phyloP scores from a whole-genome alignment of 2,329 filamentous ascomycete species.

The Cladosporium sp. region DNA sequence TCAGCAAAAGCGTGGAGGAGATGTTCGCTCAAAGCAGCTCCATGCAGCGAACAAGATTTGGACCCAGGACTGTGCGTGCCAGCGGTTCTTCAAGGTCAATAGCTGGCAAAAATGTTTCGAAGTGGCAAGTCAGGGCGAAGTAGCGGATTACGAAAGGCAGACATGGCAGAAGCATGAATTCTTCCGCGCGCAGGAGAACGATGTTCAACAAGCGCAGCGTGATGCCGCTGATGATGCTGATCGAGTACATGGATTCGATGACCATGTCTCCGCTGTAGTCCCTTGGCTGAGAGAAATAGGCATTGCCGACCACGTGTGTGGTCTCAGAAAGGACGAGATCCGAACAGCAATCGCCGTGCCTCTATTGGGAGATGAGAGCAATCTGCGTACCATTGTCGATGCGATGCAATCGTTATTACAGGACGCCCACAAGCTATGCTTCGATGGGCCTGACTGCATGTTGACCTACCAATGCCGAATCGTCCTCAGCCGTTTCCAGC shows the following conservation, averaged over 20 bases:
- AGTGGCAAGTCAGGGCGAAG: not conserved
- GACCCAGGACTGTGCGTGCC: not conserved
- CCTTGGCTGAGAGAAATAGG: conserved; percentile 13
- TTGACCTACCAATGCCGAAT: conserved; percentile 14
- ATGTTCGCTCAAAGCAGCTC: not conserved
- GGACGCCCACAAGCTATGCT: conserved; percentile 12
- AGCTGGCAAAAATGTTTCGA: conserved; percentile 11
- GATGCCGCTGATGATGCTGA: conserved; percentile 2
- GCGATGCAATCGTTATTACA: conserved; percentile 2
- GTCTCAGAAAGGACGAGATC: conserved; percentile 14
- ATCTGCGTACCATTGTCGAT: not conserved
- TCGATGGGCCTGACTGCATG: conserved; percentile 15
- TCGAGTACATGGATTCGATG: conserved; percentile 10
- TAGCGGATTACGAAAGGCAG: not conserved
- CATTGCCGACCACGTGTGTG: conserved; percentile 6
- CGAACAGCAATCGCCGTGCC: conserved; percentile 5
- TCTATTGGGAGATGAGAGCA: not conserved
- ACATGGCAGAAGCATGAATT: not conserved
- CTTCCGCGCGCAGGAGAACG: conserved; percentile 4
- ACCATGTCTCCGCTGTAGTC: conserved; percentile 7
- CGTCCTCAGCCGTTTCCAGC: conserved; percentile 12
- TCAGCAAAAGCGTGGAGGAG: conserved; percentile 6
- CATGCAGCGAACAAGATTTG: conserved; percentile 3
- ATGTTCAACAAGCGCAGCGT: not conserved
- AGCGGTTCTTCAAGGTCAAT: conserved; percentile 2